phyloP scores from a whole-genome alignment of 495 filamentous ascomycete genomes.

The Podospora australis region DNA sequence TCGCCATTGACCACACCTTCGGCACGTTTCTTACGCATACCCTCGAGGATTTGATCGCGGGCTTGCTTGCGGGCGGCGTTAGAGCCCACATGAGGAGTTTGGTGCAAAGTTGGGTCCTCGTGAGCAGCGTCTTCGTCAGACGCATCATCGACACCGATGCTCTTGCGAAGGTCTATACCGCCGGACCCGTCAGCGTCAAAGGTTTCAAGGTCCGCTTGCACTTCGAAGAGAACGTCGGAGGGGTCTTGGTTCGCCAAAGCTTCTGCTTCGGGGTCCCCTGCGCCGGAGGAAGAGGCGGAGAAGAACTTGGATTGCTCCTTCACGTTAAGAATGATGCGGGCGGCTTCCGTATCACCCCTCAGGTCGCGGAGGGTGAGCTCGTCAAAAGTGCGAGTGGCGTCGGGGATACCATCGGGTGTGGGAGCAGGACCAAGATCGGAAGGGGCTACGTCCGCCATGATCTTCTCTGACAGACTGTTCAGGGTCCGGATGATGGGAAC shows the following conservation, averaged over 20 bases:
- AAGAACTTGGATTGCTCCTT: slow-evolving; percentile 80
- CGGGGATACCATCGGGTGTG: slow-evolving; percentile 9
- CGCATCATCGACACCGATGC: slow-evolving; percentile 58
- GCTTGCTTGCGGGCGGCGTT: slow-evolving; percentile 48
- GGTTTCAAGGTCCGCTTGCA: slow-evolving; percentile 55
- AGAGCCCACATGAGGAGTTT: slow-evolving; percentile 48
- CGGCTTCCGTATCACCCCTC: slow-evolving; percentile 61
- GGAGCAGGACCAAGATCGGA: slow-evolving; percentile 54
- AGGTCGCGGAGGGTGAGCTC: slow-evolving; percentile 78
- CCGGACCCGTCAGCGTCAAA: slow-evolving; percentile 41
- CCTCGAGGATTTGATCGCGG: slow-evolving; percentile 50
- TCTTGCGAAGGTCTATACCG: slow-evolving; percentile 50
- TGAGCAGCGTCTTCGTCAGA: slow-evolving; percentile 56
- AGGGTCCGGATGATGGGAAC: slow-evolving; percentile 68
- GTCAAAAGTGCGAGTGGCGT: slow-evolving; percentile 69
- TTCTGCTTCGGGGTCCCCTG: slow-evolving; percentile 47
- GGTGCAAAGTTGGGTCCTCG: slow-evolving; percentile 53
- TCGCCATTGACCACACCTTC: slow-evolving; percentile 40
- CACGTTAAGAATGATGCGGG: slow-evolving; percentile 76
- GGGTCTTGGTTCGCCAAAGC: slow-evolving; percentile 63
- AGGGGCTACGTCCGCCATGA: slow-evolving; percentile 78
- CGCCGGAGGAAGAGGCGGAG: slow-evolving; percentile 38
- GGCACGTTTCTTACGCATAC: slow-evolving; percentile 44
- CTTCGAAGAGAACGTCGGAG: slow-evolving; percentile 52
- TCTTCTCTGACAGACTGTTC: slow-evolving; percentile 82